Conservation (phyloP, 2,329 filamentous ascomycete genomes). For the Penicillium olsonii region DNA sequence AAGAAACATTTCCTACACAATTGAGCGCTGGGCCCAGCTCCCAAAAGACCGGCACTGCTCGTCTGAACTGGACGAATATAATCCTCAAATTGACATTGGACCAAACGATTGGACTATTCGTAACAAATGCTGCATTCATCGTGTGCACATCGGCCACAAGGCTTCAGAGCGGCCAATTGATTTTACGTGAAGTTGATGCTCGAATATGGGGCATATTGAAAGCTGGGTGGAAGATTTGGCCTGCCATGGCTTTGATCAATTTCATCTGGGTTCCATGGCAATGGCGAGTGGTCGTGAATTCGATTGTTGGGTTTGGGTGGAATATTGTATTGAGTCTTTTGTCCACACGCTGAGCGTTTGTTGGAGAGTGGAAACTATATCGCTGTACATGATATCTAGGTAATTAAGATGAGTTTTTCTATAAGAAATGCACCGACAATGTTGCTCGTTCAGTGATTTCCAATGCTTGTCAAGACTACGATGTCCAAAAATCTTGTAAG, state of each 20-base stretch:
- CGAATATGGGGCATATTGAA: background rate
- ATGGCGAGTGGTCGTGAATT: conserved; percentile 1
- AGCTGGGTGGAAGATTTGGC: conserved; percentile 1
- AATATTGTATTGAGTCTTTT: conserved; percentile 1
- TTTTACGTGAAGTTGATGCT: background rate
- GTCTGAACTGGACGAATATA: background rate
- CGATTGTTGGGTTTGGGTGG: conserved; percentile 2
- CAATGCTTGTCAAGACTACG: too few species aligned
- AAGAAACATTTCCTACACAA: background rate
- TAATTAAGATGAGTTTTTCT: too few species aligned
- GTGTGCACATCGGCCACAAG: background rate
- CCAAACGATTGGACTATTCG: background rate
- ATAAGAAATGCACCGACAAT: too few species aligned
- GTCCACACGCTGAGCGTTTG: background rate
- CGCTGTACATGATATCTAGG: too few species aligned
- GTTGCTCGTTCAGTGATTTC: too few species aligned
- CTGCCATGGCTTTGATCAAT: background rate
- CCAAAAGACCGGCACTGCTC: background rate
- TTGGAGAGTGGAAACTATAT: too few species aligned
- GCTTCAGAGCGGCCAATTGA: background rate
- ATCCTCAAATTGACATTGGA: background rate
- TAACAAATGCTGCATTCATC: background rate
- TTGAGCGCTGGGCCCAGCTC: background rate
- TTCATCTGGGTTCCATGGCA: conserved; percentile 3
- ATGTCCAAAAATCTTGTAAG: too few species aligned